phyloP scores from a whole-genome alignment of 2,329 filamentous ascomycete species.

The Colletotrichum sp. region DNA sequence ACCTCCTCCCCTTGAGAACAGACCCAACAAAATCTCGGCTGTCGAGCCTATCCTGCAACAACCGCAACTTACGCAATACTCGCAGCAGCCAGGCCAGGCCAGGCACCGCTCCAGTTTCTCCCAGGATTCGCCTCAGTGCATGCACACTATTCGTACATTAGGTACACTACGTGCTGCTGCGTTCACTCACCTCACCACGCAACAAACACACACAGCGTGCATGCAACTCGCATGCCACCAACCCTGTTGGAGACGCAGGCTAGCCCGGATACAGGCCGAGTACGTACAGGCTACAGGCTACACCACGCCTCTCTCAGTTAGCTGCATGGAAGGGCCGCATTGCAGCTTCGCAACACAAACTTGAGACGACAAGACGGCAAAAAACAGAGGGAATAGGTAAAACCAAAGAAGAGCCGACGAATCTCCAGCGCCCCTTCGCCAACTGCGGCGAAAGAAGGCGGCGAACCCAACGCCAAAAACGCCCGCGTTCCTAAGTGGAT shows the following conservation, averaged over 20 bases:
- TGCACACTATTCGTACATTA: neutral
- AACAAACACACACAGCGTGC: neutral
- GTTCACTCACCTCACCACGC: neutral
- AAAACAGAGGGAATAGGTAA: neutral
- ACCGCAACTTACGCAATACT: neutral
- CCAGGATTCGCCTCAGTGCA: neutral
- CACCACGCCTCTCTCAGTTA: neutral
- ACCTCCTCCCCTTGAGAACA: neutral
- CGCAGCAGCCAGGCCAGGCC: neutral
- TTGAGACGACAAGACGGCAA: conserved; percentile 11
- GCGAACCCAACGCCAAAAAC: neutral
- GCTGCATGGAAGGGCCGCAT: conserved; percentile 17
- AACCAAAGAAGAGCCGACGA: neutral
- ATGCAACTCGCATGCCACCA: neutral
- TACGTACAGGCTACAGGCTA: neutral
- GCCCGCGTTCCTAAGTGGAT: neutral
- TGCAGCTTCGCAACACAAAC: conserved; percentile 3
- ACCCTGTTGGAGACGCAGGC: neutral
- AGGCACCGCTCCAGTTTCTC: neutral
- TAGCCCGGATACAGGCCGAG: conserved; percentile 2
- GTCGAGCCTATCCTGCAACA: neutral
- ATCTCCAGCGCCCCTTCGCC: neutral
- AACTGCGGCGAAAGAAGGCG: neutral
- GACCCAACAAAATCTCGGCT: neutral
- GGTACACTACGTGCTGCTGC: neutral